A percentile compares a stretch with the other conserved stretches of the same genome.
Evolutionary conservation across 768 basidiomycete species (phyloP).

Genomic region (Mycena vulgaris): DNA sequence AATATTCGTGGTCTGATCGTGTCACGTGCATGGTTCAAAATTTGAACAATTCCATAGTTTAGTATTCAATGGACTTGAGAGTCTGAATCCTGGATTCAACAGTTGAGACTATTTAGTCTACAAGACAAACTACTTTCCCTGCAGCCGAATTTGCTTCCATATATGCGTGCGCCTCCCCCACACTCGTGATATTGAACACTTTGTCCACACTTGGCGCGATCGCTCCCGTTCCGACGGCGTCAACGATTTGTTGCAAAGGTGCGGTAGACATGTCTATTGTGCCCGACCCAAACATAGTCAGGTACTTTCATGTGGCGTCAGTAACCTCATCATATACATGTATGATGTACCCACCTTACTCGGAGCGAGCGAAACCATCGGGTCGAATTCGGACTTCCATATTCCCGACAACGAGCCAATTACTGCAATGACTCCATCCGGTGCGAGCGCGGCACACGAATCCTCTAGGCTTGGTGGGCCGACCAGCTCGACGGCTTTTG

Average conservation of each 20-base stretch:
- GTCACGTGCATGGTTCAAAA: too few species aligned
- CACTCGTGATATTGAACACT: conserved; percentile 42
- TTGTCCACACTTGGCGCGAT: conserved; percentile 41
- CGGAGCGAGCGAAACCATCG: conserved; percentile 37
- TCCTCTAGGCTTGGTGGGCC: conserved; percentile 40
- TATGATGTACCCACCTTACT: conserved; percentile 32
- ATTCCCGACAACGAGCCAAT: conserved; percentile 40
- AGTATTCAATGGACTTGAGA: too few species aligned
- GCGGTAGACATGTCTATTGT: conserved; percentile 39
- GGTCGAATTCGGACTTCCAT: conserved; percentile 44
- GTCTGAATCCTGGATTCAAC: too few species aligned
- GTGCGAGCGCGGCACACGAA: conserved; percentile 35
- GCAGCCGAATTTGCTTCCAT: conserved; percentile 45
- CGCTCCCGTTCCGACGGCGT: conserved; percentile 40
- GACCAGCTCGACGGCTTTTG: conserved; percentile 43
- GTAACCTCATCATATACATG: not conserved
- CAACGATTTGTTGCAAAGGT: conserved; percentile 42
- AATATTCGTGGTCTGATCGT: too few species aligned
- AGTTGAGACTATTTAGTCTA: conserved; percentile 34
- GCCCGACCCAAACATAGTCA: conserved; percentile 41
- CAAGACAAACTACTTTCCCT: conserved; percentile 43
- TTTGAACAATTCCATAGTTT: too few species aligned
- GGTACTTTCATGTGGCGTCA: conserved; percentile 23
- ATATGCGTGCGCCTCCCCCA: conserved; percentile 41
- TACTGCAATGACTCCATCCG: conserved; percentile 37